A percentile compares a stretch with the other conserved stretches of the same genome.
phyloP scores from a whole-genome alignment of 2,329 filamentous ascomycete genomes.

The Beauveria rudraprayagi region DNA sequence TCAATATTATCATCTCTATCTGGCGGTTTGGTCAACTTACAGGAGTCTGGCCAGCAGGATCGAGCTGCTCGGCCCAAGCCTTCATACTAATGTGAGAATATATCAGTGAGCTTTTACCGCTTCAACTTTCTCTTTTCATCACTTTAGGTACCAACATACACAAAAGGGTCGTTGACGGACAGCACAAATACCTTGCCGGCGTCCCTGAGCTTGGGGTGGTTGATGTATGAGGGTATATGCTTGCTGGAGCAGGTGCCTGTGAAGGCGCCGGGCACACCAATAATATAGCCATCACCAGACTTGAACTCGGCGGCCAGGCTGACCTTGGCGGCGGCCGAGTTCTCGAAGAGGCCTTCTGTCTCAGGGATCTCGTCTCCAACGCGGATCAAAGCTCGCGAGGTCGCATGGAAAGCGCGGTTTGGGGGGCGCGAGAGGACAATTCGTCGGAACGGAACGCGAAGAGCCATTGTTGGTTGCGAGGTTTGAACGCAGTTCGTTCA shows the following conservation, averaged over 20 bases:
- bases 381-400: slow-evolving; percentile 56
- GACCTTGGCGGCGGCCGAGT: slow-evolving; percentile 86
- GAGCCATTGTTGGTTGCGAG: slow-evolving; percentile 24
- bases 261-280: slow-evolving; percentile 79
- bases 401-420: slow-evolving; percentile 53
- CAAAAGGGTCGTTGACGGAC: slow-evolving; percentile 89
- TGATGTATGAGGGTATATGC: slow-evolving; percentile 83
- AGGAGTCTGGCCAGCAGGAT: slow-evolving; percentile 65
- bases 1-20: background rate
- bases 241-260: slow-evolving; percentile 47
- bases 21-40: slow-evolving; percentile 43
- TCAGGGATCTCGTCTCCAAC: slow-evolving; percentile 73
- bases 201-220: slow-evolving; percentile 66
- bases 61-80: slow-evolving; percentile 73
- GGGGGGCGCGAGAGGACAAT: slow-evolving; percentile 23
- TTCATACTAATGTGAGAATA: slow-evolving; percentile 57
- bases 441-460: slow-evolving; percentile 28
- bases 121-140: background rate
- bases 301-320: slow-evolving; percentile 71
- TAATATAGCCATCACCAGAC: slow-evolving; percentile 67
- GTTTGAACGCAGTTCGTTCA: background rate
- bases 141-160: slow-evolving; percentile 48
- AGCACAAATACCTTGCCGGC: slow-evolving; percentile 84
- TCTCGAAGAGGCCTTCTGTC: slow-evolving; percentile 70
- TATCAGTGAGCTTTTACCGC: background rate